Evolutionary conservation across 495 filamentous ascomycete genomes (phyloP).

Genomic region (Aspergillus bridgeri): DNA sequence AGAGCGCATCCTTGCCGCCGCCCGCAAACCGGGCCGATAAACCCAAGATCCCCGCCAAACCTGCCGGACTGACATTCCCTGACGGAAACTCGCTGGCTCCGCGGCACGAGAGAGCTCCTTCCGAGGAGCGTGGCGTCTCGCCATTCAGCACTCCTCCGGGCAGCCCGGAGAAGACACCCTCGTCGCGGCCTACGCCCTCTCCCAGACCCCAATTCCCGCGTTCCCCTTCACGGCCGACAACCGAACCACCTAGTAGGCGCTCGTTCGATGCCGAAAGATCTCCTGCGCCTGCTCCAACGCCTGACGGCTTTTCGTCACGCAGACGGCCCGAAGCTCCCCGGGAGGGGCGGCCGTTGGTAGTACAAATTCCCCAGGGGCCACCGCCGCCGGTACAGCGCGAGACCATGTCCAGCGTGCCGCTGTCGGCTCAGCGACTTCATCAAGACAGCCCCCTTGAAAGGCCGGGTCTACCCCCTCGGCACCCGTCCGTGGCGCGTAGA

Average conservation of each 20-base stretch:
- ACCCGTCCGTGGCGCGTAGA: slow-evolving; percentile 22
- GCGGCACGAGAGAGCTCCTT: slow-evolving; percentile 26
- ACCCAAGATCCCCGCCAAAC: slow-evolving; percentile 62
- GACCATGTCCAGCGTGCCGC: slow-evolving; percentile 23
- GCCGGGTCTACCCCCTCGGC: slow-evolving; percentile 60
- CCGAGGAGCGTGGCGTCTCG: slow-evolving; percentile 57
- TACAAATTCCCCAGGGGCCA: slow-evolving; percentile 33
- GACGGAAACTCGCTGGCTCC: slow-evolving; percentile 35
- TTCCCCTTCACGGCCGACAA: slow-evolving; percentile 22
- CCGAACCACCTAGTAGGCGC: slow-evolving; percentile 18
- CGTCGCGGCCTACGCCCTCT: slow-evolving; percentile 19
- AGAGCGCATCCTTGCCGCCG: slow-evolving; percentile 55
- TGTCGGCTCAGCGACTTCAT: slow-evolving; percentile 23
- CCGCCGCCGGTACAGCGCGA: slow-evolving; percentile 13
- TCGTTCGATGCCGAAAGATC: slow-evolving; percentile 31
- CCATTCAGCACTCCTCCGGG: slow-evolving; percentile 90
- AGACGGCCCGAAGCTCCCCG: slow-evolving; percentile 25
- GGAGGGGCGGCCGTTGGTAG: slow-evolving; percentile 31
- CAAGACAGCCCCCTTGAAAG: slow-evolving; percentile 47
- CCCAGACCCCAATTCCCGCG: slow-evolving; percentile 12
- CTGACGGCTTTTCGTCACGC: background rate
- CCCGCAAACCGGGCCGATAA: slow-evolving; percentile 80
- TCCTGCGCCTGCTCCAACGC: slow-evolving; percentile 8
- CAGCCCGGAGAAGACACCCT: slow-evolving; percentile 62
- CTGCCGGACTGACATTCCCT: slow-evolving; percentile 31